Percentiles rank a stretch among this genome's conserved stretches.
These are phyloP conservation scores for Davidsoniella neocaledoniae DNA, from an alignment of 2,329 filamentous ascomycete genomes.

Conservation along the genomic window DNA sequence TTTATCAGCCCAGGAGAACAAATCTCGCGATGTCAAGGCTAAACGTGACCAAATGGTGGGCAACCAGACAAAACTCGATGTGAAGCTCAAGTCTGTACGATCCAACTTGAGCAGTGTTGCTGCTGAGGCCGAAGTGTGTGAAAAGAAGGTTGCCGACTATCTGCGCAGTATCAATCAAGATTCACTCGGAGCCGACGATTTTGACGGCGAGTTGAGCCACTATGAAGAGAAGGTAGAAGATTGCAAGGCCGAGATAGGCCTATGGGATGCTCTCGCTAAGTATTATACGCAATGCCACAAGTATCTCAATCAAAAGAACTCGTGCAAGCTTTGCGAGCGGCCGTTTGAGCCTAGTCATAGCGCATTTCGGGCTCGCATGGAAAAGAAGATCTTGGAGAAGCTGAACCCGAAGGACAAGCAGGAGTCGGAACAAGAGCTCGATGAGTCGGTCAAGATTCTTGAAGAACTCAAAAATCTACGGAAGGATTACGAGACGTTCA, in stretches of 20 bases:
- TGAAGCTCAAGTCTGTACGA: slow-evolving; percentile 47
- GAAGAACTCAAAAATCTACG: slow-evolving; percentile 45
- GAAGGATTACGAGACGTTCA: slow-evolving; percentile 57
- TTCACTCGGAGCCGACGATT: slow-evolving; percentile 33
- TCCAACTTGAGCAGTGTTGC: slow-evolving; percentile 48
- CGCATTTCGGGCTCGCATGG: slow-evolving; percentile 43
- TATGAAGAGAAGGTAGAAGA: slow-evolving; percentile 41
- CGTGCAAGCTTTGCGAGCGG: slow-evolving; percentile 62
- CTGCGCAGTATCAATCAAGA: slow-evolving; percentile 29
- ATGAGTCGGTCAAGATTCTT: slow-evolving; percentile 31
- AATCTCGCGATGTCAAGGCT: slow-evolving; percentile 47
- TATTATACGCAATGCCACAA: slow-evolving; percentile 56
- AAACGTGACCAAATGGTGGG: slow-evolving; percentile 53
- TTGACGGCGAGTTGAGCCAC: slow-evolving; percentile 31
- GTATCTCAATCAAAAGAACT: slow-evolving; percentile 48
- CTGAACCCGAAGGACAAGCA: slow-evolving; percentile 45
- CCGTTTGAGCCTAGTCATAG: slow-evolving; percentile 44
- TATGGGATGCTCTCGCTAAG: slow-evolving; percentile 50
- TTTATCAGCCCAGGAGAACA: slow-evolving; percentile 37
- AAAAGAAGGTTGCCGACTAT: slow-evolving; percentile 35
- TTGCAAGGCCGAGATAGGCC: slow-evolving; percentile 48
- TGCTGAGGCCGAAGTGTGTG: slow-evolving; percentile 43
- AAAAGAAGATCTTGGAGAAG: slow-evolving; percentile 48
- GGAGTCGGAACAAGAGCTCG: slow-evolving; percentile 44
- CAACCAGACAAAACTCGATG: slow-evolving; percentile 62